phyloP scores from a whole-genome alignment of 257 asterid species.

The Asclepias syriaca region DNA sequence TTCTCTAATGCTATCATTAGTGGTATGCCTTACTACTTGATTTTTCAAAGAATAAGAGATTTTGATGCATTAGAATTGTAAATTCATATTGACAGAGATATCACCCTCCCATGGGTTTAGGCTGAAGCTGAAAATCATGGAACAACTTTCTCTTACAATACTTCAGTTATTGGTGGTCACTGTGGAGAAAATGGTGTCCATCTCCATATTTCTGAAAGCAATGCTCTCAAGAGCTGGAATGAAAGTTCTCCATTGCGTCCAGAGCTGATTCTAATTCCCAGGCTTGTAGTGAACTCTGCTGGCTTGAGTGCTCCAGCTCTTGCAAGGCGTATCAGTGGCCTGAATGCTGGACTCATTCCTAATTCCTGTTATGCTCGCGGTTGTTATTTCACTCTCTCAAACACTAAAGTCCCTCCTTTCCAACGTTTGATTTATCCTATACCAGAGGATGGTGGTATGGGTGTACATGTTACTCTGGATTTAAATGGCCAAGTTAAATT shows the following conservation, averaged over 20 bases:
- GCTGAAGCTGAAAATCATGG: slow-evolving; percentile 91
- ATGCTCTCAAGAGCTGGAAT: slow-evolving; percentile 36
- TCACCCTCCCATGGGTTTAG: slow-evolving; percentile 47
- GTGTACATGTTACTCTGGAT: slow-evolving; percentile 89
- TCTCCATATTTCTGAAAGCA: slow-evolving; percentile 56
- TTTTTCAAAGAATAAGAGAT: not conserved
- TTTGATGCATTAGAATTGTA: slow-evolving; percentile 32
- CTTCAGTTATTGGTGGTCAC: slow-evolving; percentile 68
- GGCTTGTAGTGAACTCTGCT: slow-evolving; percentile 68
- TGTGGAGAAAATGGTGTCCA: slow-evolving; percentile 34
- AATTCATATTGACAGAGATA: slow-evolving; percentile 45
- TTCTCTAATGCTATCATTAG: slow-evolving; percentile 64
- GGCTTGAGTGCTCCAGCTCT: slow-evolving; percentile 68
- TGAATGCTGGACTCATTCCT: slow-evolving; percentile 33
- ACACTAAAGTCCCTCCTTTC: slow-evolving; percentile 45
- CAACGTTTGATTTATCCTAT: slow-evolving; percentile 76
- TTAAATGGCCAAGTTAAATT: slow-evolving; percentile 78
- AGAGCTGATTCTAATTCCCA: slow-evolving; percentile 63
- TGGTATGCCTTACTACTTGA: slow-evolving; percentile 37
- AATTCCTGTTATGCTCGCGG: slow-evolving; percentile 74
- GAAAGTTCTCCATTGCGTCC: slow-evolving; percentile 38
- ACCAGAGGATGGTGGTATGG: slow-evolving; percentile 94
- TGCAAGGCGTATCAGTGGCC: slow-evolving; percentile 44
- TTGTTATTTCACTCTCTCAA: slow-evolving; percentile 70
- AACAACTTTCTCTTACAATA: slow-evolving; percentile 51